A percentile compares a stretch with the other conserved stretches of the same genome.
These are phyloP conservation scores for Candida gigantensis DNA, from an alignment of 1,139 yeast species.

Conservation along the genomic window DNA sequence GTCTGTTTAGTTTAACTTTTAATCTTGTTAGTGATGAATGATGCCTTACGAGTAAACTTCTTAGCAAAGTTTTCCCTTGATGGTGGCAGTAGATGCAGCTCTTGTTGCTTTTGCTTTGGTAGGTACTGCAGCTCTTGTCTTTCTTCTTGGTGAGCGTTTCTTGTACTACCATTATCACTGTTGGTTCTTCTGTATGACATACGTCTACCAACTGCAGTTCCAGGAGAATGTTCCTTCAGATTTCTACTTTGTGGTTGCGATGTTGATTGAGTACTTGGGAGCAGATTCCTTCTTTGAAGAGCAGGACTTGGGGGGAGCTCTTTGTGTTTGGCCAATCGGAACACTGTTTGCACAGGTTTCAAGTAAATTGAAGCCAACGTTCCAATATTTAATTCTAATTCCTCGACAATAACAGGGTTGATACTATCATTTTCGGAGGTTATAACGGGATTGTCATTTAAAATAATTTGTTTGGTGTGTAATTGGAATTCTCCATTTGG, in stretches of 20 bases:
- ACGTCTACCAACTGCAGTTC: slow-evolving; percentile 7
- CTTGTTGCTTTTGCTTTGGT: slow-evolving; percentile 3
- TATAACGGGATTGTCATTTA: slow-evolving; percentile 63
- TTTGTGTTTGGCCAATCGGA: slow-evolving; percentile 63
- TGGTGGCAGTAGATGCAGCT: slow-evolving; percentile 5
- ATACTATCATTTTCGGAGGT: slow-evolving; percentile 68
- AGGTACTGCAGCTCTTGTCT: neutral
- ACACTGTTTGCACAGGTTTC: slow-evolving; percentile 79
- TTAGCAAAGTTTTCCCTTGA: slow-evolving; percentile 29
- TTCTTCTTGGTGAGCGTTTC: neutral
- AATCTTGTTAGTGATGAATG: slow-evolving; percentile 27
- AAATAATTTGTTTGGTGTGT: slow-evolving; percentile 55
- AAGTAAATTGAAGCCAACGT: slow-evolving; percentile 80
- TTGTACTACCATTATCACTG: slow-evolving; percentile 9
- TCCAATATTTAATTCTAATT: slow-evolving; percentile 80
- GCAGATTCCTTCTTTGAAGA: slow-evolving; percentile 29
- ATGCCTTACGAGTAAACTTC: slow-evolving; percentile 35
- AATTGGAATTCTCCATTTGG: slow-evolving; percentile 34
- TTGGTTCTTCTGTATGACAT: slow-evolving; percentile 14
- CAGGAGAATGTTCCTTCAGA: slow-evolving; percentile 8
- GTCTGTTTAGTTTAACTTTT: slow-evolving; percentile 10
- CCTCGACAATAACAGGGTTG: slow-evolving; percentile 72
- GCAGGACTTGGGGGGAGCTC: slow-evolving; percentile 65
- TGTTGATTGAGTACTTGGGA: neutral
- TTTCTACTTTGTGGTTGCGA: slow-evolving; percentile 6